Conservation (phyloP, 2,329 filamentous ascomycete species). For the Beauveria bassiana region DNA sequence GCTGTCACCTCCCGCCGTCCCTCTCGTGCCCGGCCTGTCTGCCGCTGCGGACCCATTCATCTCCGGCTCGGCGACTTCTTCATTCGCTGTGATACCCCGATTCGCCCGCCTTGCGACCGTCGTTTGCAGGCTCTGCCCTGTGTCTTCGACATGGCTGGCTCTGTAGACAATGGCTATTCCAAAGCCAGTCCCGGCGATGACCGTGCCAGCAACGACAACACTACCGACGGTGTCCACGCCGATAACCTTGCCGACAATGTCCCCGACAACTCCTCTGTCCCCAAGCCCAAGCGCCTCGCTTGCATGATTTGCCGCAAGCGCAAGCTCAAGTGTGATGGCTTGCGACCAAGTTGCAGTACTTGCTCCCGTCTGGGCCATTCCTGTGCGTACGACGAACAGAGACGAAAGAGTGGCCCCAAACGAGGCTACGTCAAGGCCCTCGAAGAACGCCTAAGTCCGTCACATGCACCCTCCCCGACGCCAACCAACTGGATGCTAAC, state of each 20-base stretch:
- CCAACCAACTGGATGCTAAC: slow-evolving; percentile 12
- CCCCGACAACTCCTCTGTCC: slow-evolving; percentile 49
- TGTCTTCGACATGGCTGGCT: slow-evolving; percentile 25
- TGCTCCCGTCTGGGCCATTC: slow-evolving; percentile 80
- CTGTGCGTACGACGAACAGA: slow-evolving; percentile 85
- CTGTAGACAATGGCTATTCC: slow-evolving; percentile 27
- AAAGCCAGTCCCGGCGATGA: slow-evolving; percentile 20
- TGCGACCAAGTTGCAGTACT: slow-evolving; percentile 77
- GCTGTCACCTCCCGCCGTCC: not conserved
- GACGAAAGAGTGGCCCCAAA: slow-evolving; percentile 91
- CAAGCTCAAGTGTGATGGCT: slow-evolving; percentile 84
- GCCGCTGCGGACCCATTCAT: not conserved
- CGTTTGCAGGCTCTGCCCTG: not conserved
- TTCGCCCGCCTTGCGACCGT: not conserved
- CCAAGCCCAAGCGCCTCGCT: slow-evolving; percentile 85
- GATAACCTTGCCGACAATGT: slow-evolving; percentile 31
- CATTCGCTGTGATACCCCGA: not conserved
- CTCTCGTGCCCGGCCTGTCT: not conserved
- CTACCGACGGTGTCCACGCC: slow-evolving; percentile 18
- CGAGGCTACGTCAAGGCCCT: slow-evolving; percentile 89
- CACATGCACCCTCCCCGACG: not conserved
- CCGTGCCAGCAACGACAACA: slow-evolving; percentile 15
- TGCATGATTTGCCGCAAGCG: slow-evolving; percentile 90
- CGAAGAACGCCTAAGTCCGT: slow-evolving; percentile 82
- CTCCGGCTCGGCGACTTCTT: slow-evolving; percentile 7